A percentile compares a stretch with the other conserved stretches of the same genome.
Evolutionary conservation across 2,329 filamentous ascomycete genomes (phyloP).

Genomic region (Sporothrix brasiliensis): DNA sequence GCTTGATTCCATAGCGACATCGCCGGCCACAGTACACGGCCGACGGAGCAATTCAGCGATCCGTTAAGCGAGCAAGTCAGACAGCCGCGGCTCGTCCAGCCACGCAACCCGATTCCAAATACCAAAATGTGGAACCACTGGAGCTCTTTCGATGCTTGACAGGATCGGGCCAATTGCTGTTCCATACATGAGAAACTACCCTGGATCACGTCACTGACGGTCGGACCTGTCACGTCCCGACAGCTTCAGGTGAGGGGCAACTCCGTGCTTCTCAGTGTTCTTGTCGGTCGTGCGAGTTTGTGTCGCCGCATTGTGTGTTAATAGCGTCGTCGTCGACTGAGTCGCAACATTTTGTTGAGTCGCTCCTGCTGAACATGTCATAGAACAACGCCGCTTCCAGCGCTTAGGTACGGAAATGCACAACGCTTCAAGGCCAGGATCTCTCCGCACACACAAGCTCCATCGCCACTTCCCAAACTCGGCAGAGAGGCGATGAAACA

Average conservation of each 20-base stretch:
- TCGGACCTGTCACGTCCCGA: slow-evolving; percentile 15
- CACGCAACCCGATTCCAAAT: slow-evolving; percentile 2
- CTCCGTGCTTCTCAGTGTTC: neutral
- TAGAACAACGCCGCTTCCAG: too few species aligned
- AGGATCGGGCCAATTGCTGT: slow-evolving; percentile 9
- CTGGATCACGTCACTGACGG: slow-evolving; percentile 25
- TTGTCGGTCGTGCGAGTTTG: neutral
- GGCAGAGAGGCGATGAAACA: slow-evolving; percentile 30
- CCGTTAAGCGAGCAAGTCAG: neutral
- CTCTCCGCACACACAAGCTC: neutral
- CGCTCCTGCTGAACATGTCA: neutral
- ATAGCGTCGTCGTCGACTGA: too few species aligned
- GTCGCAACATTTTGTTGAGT: neutral
- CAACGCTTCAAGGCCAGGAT: neutral
- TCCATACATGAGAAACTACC: neutral
- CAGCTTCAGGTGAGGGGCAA: slow-evolving; percentile 1
- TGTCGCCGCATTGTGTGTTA: too few species aligned
- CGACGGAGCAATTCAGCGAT: slow-evolving; percentile 23
- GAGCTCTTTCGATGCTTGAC: neutral
- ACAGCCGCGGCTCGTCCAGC: slow-evolving; percentile 11
- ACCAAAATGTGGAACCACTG: neutral
- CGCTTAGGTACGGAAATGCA: too few species aligned
- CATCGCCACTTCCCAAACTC: slow-evolving; percentile 28
- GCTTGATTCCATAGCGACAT: neutral
- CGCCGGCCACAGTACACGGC: neutral